phyloP scores from a whole-genome alignment of 495 filamentous ascomycete genomes.

The Xylaria venustula region DNA sequence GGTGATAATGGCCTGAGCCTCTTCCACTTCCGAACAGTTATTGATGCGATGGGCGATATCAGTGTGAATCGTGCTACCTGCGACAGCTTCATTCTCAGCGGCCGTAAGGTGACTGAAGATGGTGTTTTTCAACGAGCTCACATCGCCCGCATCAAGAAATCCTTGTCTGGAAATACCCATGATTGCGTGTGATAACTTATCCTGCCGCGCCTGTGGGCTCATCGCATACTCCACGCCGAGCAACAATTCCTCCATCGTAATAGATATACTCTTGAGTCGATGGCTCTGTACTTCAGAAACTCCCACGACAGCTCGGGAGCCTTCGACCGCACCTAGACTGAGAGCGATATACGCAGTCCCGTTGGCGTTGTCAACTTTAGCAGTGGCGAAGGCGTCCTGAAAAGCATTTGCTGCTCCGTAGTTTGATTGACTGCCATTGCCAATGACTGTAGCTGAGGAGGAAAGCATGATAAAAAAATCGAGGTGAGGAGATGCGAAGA shows the following conservation, averaged over 20 bases:
- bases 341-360: conserved; percentile 6
- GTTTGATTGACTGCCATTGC: conserved; percentile 47
- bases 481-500: conserved; percentile 31
- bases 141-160: background rate
- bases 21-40: background rate
- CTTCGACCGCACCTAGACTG: conserved; percentile 10
- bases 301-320: background rate
- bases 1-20: conserved; percentile 9
- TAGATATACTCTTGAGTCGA: conserved; percentile 1
- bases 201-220: conserved; percentile 3
- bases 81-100: background rate
- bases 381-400: conserved; percentile 38
- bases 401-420: conserved; percentile 57
- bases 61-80: background rate
- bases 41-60: background rate
- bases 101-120: conserved; percentile 10
- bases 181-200: conserved; percentile 10
- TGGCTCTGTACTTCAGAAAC: conserved; percentile 5
- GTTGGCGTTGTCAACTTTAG: background rate
- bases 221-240: conserved; percentile 10
- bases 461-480: conserved; percentile 59
- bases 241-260: conserved; percentile 5
- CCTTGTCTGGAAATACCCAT: conserved; percentile 10
- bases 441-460: conserved; percentile 49
- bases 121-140: background rate